Evolutionary conservation across 2,329 filamentous ascomycete genomes (phyloP).

Genomic region (Exutisphaerella laricina): DNA sequence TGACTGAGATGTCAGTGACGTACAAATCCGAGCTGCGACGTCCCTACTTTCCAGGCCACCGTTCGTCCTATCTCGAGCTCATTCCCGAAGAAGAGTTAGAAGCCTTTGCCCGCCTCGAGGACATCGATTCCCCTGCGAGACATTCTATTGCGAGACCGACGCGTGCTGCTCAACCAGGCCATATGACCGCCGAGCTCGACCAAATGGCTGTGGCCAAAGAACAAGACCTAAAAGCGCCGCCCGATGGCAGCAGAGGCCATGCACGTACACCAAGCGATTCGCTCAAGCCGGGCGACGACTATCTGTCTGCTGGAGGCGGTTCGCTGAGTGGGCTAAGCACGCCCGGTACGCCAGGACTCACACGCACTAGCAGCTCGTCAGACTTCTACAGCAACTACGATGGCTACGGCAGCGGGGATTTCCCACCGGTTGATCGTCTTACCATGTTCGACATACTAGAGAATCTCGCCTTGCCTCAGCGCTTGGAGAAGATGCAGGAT

Average conservation of each 20-base stretch:
- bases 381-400: constrained; percentile 71
- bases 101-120: constrained; percentile 25
- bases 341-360: constrained; percentile 51
- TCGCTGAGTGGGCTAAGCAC: constrained; percentile 29
- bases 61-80: constrained; percentile 26
- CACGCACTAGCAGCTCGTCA: constrained; percentile 76
- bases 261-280: constrained; percentile 15
- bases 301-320: constrained; percentile 37
- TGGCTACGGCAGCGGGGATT: constrained; percentile 73
- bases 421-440: constrained; percentile 82
- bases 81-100: constrained; percentile 28
- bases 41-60: constrained; percentile 26
- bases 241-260: constrained; percentile 8
- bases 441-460: constrained; percentile 91
- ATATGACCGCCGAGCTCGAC: constrained; percentile 22
- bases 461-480: constrained; percentile 82
- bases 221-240: constrained; percentile 21
- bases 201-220: constrained; percentile 31
- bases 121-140: constrained; percentile 19
- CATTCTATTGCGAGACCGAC: constrained; percentile 12
- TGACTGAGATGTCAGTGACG: constrained; percentile 19
- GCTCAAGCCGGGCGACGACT: constrained; percentile 24
- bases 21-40: constrained; percentile 19
- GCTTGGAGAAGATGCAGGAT: constrained; percentile 83
- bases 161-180: constrained; percentile 18